Evolutionary conservation across 176 grass and related monocot genomes (phyloP).

Genomic region (maize (Zea mays)): DNA sequence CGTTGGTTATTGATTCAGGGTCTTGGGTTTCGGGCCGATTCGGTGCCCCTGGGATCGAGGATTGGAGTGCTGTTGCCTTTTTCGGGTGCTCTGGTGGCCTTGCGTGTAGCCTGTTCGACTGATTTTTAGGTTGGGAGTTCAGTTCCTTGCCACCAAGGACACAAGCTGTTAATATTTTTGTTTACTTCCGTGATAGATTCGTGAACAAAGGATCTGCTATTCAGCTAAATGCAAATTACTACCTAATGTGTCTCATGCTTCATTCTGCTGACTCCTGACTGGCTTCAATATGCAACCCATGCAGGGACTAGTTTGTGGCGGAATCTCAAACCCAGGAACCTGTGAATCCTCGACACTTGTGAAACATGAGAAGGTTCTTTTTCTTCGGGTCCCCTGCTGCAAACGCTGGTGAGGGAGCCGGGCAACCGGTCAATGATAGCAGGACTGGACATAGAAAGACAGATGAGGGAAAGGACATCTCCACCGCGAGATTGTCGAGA

Average conservation of each 20-base stretch:
- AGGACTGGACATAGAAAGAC: background rate
- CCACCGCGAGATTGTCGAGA: slow-evolving; percentile 11
- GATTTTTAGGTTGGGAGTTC: background rate
- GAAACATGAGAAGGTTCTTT: slow-evolving; percentile 41
- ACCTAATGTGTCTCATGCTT: background rate
- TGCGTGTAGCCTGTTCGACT: slow-evolving; percentile 14
- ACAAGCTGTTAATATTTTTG: background rate
- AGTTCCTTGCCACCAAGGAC: too few species aligned
- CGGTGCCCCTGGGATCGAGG: background rate
- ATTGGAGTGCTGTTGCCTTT: background rate
- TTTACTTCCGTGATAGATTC: background rate
- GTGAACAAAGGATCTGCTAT: background rate
- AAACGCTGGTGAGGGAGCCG: background rate
- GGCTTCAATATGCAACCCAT: background rate
- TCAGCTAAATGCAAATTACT: background rate
- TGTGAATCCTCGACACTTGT: background rate
- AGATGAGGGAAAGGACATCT: slow-evolving; percentile 1
- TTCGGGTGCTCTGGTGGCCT: background rate
- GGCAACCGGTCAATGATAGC: background rate
- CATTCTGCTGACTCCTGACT: background rate
- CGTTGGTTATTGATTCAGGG: background rate
- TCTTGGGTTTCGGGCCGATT: background rate
- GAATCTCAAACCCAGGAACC: background rate
- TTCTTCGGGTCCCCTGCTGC: slow-evolving; percentile 43
- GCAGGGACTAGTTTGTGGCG: background rate